Evolutionary conservation across 148 eudicot genomes (phyloP), one percentile per base, ranked within the genome.

Genomic region (Chenopodium album): DNA sequence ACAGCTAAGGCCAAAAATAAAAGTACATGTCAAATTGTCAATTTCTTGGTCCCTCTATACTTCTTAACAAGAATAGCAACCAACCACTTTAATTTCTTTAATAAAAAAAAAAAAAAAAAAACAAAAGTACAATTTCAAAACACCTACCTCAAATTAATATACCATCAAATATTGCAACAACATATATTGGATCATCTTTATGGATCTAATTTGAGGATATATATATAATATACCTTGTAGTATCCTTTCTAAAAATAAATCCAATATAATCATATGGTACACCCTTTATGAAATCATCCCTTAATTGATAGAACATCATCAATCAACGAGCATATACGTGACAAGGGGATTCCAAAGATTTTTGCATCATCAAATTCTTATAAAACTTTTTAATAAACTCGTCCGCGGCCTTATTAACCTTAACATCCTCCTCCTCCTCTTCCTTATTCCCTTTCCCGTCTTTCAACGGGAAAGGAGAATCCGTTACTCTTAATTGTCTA

Each of bases 381-480:
- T 93, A 92, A 69, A 93, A 93, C 66, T 86, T 87, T 50, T 85
- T 86, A 59, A 93, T 93, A 47, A 93, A 93, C 52, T 92, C 97
- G 22, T 90, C 97, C 5, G 97, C 95, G 5, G 89, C 92, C 79
- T 86, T 86, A 76, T 89, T 90, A 63, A 93, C 88, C 62, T 86
- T 88, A 16, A 64, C 34, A 37, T 77, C 82, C 14, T 88, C 90
- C 52, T 89, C 93, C 29, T 75, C 83, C 3, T 54, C 79, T 20
- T 86, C 90, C 5, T 47, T 75, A 71, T 76, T 70, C 69, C 80
- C 77, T 54, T 84, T 84, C 48, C 84, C 84, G 4, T 84, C 76
- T 48, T 85, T 87, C 0, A 90, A 16, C 71, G 92, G 88, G 16
- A 89, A 93, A 13, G 97, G 97, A 37, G 97, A 93, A 76, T 93